Evolutionary conservation across 1,284 basidiomycete genomes (phyloP).

Genomic region (Vanrija sp.): DNA sequence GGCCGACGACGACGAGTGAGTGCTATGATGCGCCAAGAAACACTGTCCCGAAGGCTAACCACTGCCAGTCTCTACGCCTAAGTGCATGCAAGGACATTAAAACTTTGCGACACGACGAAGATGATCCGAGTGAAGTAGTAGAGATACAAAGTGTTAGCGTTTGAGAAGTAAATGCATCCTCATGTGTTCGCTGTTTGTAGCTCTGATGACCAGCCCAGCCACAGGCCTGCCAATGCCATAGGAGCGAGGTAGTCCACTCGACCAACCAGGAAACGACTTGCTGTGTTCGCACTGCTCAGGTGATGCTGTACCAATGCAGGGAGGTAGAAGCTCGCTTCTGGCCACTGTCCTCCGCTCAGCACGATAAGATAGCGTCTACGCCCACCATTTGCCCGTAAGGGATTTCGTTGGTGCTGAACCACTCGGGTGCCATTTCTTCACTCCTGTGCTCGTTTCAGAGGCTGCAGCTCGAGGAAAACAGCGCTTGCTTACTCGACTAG

Average conservation of each 20-base stretch:
- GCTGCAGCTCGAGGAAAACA: neutral
- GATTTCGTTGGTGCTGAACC: constrained; percentile 22
- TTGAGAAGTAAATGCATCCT: neutral
- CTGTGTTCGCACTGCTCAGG: neutral
- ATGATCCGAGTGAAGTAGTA: neutral
- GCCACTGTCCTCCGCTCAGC: constrained; percentile 25
- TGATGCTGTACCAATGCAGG: constrained; percentile 11
- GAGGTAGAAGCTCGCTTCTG: constrained; percentile 28
- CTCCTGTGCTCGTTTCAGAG: constrained; percentile 12
- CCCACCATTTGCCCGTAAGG: constrained; percentile 27
- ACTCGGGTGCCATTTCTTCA: constrained; percentile 36
- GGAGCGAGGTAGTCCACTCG: constrained; percentile 16
- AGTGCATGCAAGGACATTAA: neutral
- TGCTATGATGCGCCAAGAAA: neutral
- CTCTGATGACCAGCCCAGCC: neutral
- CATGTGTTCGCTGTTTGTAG: neutral
- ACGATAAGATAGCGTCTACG: neutral
- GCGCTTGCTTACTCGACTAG: constrained; percentile 17
- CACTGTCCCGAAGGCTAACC: neutral
- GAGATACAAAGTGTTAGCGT: constrained; percentile 2
- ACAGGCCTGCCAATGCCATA: neutral
- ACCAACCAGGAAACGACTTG: constrained; percentile 2
- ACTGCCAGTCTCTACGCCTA: constrained; percentile 16
- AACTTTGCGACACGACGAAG: neutral
- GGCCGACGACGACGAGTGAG: constrained; percentile 47